Evolutionary conservation across 2,329 filamentous ascomycete genomes (phyloP).

Genomic region (Ophiognomonia clavigignenti-juglandacearum): DNA sequence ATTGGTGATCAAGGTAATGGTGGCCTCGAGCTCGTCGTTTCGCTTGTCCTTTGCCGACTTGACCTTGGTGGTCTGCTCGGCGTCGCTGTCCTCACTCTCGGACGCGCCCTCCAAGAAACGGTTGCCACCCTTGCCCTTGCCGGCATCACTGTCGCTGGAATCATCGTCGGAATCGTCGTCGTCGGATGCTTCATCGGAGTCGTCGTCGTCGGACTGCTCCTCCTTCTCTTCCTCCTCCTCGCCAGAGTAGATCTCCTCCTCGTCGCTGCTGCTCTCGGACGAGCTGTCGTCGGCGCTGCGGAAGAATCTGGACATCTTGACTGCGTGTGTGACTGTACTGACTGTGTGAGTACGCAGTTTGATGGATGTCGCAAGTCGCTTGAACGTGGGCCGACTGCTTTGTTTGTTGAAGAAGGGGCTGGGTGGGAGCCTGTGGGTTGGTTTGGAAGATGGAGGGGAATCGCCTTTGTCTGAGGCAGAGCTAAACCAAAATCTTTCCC

Average conservation of each 20-base stretch:
- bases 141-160: slow-evolving; percentile 57
- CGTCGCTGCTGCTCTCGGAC: slow-evolving; percentile 90
- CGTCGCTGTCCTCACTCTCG: slow-evolving; percentile 81
- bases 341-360: slow-evolving; percentile 4
- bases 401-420: slow-evolving; percentile 8
- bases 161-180: slow-evolving; percentile 44
- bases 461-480: too few relatives aligned
- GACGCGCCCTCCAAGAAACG: slow-evolving; percentile 72
- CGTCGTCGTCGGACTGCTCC: slow-evolving; percentile 47
- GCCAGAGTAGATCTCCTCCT: slow-evolving; percentile 90
- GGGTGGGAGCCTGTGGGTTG: too few relatives aligned
- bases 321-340: neutral
- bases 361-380: slow-evolving; percentile 5
- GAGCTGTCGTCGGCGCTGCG: slow-evolving; percentile 89
- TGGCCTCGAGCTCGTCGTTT: slow-evolving; percentile 86
- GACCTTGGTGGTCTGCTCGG: slow-evolving; percentile 79
- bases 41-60: slow-evolving; percentile 99
- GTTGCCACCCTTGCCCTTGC: slow-evolving; percentile 65
- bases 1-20: slow-evolving; percentile 89
- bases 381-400: slow-evolving; percentile 10
- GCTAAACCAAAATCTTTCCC: neutral
- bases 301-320: slow-evolving; percentile 94
- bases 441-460: too few relatives aligned
- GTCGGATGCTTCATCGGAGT: slow-evolving; percentile 47
- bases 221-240: slow-evolving; percentile 58